Base-by-base conservation (phyloP, 495 filamentous ascomycete species). In the Aspergillus nidulans region DNA sequence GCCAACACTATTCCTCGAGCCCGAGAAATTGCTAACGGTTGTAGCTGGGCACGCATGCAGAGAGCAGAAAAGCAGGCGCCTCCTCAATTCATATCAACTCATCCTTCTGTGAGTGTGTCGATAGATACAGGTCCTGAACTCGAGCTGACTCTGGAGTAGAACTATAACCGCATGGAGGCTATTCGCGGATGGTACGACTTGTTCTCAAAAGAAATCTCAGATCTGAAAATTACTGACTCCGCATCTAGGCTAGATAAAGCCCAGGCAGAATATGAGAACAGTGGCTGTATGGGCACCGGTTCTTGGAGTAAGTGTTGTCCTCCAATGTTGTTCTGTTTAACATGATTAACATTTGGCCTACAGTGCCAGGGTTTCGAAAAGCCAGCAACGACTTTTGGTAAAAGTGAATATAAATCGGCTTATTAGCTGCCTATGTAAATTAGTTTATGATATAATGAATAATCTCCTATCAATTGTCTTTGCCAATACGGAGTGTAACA, bases 41-140 rank as follows among this genome's bases (percentile, higher is more conserved):
- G 12, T 58, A 76, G 73, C 23, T 97, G 92, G 92, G 63, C 72
- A 58, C 74, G 87, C 16, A 94, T 96, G 89, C 81, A 88, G 49
- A 66, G 78, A 51, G 72, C 71, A n/a, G 69, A 84, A 43, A 68
- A 84, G 62, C 60, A 61, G 32, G 70, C 76, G 42, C 77, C 81
- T 20, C 90, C 89, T 1, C 85, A 94, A 64, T 89, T 91, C 69
- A 68, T 95, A 65, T 91, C 87, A 24, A 96, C 92, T 18, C 92
- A 96, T 76, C 91, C 92, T 28, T 83, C 86, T 52, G 85, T 88
- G 78, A 55, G 81, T 70, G 26, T 42, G 0, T 2, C 18, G 8
- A 8, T 9, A 41, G 8, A 46, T 42, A 16, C 30, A 25, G 21
- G 6, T 26, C 16, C 18, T 53, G 4, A n/a, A 41, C 46, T 1